These are phyloP conservation scores for Podospora pseudopauciseta DNA, from an alignment of 495 filamentous ascomycete species.

Conservation along the genomic window DNA sequence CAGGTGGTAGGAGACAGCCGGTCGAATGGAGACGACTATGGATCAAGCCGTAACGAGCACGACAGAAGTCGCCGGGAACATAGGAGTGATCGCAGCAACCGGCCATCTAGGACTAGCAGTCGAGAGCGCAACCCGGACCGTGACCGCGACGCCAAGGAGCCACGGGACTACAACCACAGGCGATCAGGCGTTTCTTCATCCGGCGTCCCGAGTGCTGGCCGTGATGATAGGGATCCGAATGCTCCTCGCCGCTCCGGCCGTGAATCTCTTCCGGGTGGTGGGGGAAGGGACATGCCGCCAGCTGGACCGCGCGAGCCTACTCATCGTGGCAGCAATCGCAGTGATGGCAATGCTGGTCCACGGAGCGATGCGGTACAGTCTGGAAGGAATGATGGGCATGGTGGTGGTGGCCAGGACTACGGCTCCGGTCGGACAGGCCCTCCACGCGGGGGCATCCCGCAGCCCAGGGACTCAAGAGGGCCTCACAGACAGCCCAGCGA, in stretches of 20 bases:
- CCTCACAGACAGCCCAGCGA: slow-evolving; percentile 21
- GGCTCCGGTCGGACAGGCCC: slow-evolving; percentile 23
- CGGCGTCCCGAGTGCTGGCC: slow-evolving; percentile 7
- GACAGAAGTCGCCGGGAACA: slow-evolving; percentile 45
- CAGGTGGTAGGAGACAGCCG: slow-evolving; percentile 32
- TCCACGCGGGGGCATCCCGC: slow-evolving; percentile 21
- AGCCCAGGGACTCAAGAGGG: slow-evolving; percentile 28
- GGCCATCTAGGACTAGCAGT: slow-evolving; percentile 42
- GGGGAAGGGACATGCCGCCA: slow-evolving; percentile 25
- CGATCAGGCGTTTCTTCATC: slow-evolving; percentile 27
- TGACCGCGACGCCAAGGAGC: slow-evolving; percentile 37
- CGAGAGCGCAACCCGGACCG: slow-evolving; percentile 31
- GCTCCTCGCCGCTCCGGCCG: slow-evolving; percentile 26
- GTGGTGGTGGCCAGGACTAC: slow-evolving; percentile 19
- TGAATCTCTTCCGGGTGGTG: slow-evolving; percentile 17
- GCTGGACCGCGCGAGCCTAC: slow-evolving; percentile 29
- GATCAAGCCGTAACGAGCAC: slow-evolving; percentile 33
- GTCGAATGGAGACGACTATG: slow-evolving; percentile 36
- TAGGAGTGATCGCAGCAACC: slow-evolving; percentile 39
- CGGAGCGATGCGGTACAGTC: slow-evolving; percentile 12
- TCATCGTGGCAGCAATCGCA: slow-evolving; percentile 23
- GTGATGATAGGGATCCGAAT: slow-evolving; percentile 21
- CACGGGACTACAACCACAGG: slow-evolving; percentile 34
- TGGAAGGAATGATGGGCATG: slow-evolving; percentile 16
- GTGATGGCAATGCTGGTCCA: slow-evolving; percentile 18